phyloP scores from a whole-genome alignment of 768 basidiomycete species.

The Tricholoma terreum region DNA sequence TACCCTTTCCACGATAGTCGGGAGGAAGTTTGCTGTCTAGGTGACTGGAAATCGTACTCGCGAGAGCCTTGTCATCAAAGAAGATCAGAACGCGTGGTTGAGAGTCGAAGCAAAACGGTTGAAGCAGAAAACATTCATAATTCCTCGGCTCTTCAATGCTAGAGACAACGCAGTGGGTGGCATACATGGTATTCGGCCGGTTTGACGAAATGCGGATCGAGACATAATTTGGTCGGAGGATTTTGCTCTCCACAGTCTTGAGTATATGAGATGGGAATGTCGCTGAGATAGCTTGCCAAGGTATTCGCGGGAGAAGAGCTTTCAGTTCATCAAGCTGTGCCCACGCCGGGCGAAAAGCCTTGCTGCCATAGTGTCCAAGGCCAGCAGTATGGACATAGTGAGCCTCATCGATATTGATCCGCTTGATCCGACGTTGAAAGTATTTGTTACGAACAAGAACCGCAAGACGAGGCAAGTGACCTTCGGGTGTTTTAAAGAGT shows the following conservation, averaged over 20 bases:
- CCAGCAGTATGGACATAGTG: background rate
- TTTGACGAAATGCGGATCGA: slow-evolving; percentile 14
- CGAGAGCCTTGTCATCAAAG: background rate
- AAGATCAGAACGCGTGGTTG: no score
- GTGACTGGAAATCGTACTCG: background rate
- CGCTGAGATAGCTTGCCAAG: slow-evolving; percentile 15
- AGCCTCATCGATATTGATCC: no score
- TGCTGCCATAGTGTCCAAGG: background rate
- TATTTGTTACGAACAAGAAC: background rate
- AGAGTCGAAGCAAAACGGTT: background rate
- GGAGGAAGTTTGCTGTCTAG: background rate
- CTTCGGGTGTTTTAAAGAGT: background rate
- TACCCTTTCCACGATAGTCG: no score
- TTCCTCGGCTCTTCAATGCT: no score
- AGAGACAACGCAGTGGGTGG: no score
- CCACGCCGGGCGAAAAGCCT: slow-evolving; percentile 21
- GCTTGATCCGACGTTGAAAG: no score
- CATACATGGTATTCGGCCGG: no score
- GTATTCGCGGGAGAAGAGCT: slow-evolving; percentile 8
- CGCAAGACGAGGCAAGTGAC: background rate
- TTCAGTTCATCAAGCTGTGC: slow-evolving; percentile 16
- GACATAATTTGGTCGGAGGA: slow-evolving; percentile 5
- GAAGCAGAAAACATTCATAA: no score
- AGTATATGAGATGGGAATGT: slow-evolving; percentile 23
- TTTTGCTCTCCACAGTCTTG: background rate